Conservation (phyloP, 257 asterid species). For the Solanum etuberosum region DNA sequence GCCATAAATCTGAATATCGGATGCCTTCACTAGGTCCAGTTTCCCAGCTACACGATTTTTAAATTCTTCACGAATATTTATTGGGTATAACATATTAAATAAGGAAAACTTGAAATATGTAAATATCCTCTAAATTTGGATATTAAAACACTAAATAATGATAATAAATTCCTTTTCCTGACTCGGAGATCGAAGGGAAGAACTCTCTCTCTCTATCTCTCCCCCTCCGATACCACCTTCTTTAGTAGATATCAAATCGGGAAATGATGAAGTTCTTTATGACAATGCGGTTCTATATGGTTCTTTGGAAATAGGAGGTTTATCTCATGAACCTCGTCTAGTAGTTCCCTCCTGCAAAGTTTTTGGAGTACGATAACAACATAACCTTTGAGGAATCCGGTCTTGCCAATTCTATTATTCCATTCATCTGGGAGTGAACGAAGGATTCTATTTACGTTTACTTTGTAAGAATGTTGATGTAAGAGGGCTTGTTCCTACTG, state of each 20-base stretch:
- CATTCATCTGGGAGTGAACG: slow-evolving; percentile 59
- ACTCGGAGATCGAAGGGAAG: neutral
- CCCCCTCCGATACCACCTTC: no score
- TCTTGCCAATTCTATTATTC: slow-evolving; percentile 76
- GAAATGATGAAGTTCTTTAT: neutral
- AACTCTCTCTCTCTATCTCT: no score
- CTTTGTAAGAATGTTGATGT: neutral
- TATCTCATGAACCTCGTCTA: no score
- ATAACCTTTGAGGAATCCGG: slow-evolving; percentile 59
- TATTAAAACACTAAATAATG: neutral
- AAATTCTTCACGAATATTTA: no score
- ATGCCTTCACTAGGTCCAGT: neutral
- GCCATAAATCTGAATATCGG: neutral
- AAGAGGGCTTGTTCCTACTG: neutral
- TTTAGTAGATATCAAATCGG: no score
- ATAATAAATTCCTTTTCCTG: neutral
- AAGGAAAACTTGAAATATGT: neutral
- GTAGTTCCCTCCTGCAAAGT: slow-evolving; percentile 1
- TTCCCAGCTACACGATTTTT: neutral
- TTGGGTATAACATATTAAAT: neutral
- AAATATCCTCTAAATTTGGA: neutral
- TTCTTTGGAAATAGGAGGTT: no score
- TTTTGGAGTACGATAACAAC: slow-evolving; percentile 28
- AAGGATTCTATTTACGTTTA: neutral
- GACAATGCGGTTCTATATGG: no score